Percentiles rank a stretch among this genome's conserved stretches.
Evolutionary conservation across 495 filamentous ascomycete species (phyloP).

Genomic region (Hamigera avellanea): DNA sequence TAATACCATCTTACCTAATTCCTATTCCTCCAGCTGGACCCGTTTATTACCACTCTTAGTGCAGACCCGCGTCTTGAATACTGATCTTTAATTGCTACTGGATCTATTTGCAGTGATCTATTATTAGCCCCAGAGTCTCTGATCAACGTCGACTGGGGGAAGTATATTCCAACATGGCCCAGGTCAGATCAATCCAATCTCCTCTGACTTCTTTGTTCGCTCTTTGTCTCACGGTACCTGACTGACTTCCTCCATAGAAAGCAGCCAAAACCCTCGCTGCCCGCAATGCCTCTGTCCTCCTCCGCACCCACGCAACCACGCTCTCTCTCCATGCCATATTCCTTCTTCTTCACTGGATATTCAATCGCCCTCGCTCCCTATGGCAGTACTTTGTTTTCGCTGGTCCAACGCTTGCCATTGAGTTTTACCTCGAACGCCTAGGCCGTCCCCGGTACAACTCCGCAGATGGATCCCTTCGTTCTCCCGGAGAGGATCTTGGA

Average conservation of each 20-base stretch:
- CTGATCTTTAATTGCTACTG: no score
- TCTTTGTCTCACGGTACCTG: constrained; percentile 1
- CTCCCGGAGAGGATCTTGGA: constrained; percentile 76
- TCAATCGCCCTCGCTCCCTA: constrained; percentile 58
- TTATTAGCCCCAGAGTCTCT: no score
- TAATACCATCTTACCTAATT: no score
- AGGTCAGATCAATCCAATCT: constrained; percentile 1
- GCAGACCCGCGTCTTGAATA: no score
- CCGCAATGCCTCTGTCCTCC: constrained; percentile 61
- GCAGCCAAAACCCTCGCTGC: constrained; percentile 83
- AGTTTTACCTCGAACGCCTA: constrained; percentile 71
- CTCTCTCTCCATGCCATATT: constrained; percentile 60
- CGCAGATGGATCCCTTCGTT: constrained; percentile 53
- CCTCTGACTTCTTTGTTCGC: background rate
- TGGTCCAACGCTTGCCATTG: constrained; percentile 60
- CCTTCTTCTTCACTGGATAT: constrained; percentile 51
- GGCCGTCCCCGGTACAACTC: constrained; percentile 63
- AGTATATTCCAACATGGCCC: background rate
- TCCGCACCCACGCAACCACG: constrained; percentile 67
- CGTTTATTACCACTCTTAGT: no score
- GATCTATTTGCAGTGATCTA: no score
- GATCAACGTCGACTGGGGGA: background rate
- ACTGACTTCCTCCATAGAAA: constrained; percentile 47
- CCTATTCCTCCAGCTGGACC: no score
- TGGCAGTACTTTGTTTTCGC: constrained; percentile 61